These are phyloP conservation scores for Tetrahymena borealis DNA, from an alignment of 73 alveolate genomes.

Conservation along the genomic window DNA sequence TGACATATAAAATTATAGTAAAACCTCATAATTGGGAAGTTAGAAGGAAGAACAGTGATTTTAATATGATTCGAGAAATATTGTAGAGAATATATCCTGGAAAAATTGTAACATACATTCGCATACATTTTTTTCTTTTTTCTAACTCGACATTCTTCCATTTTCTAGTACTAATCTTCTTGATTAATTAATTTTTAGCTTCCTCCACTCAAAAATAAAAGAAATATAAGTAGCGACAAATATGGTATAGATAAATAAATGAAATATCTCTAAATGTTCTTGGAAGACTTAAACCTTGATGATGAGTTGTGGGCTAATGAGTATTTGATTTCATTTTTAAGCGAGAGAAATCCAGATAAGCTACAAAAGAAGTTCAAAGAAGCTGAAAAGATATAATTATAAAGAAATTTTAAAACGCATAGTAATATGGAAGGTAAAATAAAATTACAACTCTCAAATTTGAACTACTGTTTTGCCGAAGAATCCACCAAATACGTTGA, in stretches of 20 bases:
- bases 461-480: not conserved
- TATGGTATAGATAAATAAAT: not conserved
- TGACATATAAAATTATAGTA: not conserved
- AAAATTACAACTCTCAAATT: not conserved
- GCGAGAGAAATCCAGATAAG: not conserved
- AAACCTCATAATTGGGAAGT: not conserved
- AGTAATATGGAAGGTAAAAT: not conserved
- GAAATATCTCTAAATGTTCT: not conserved
- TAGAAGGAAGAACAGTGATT: not conserved
- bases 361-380: not conserved
- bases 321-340: not conserved
- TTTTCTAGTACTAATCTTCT: not conserved
- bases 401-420: not conserved
- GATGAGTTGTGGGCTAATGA: not conserved
- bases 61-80: not conserved
- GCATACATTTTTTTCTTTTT: too few relatives aligned
- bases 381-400: not conserved
- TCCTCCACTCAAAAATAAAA: not conserved
- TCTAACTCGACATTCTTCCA: too few relatives aligned
- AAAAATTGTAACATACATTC: not conserved
- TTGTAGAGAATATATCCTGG: not conserved
- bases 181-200: not conserved
- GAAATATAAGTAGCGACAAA: not conserved
- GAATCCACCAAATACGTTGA: not conserved
- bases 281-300: not conserved